phyloP scores from a whole-genome alignment of 768 basidiomycete species.

The Leccinum uliginosum region DNA sequence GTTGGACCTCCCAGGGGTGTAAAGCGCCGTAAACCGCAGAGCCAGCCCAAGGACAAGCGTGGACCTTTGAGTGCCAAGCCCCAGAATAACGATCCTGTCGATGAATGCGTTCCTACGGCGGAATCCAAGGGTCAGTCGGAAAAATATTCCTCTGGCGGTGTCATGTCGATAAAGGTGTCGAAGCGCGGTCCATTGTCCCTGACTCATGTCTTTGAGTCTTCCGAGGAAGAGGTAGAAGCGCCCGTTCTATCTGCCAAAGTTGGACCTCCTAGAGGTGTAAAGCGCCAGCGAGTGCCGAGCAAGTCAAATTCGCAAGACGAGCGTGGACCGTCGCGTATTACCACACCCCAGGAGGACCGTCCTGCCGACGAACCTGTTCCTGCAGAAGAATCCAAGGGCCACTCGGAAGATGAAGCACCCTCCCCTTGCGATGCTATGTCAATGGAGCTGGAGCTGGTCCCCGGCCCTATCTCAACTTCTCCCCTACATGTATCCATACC shows the following conservation, averaged over 20 bases:
- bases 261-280: neutral
- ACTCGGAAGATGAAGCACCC: neutral
- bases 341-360: neutral
- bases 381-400: neutral
- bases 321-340: neutral
- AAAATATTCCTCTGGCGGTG: neutral
- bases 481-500: conserved; percentile 9
- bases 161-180: neutral
- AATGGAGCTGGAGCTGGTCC: neutral
- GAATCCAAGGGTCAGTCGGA: neutral
- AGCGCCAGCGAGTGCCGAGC: neutral
- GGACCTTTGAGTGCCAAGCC: neutral
- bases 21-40: conserved; percentile 7
- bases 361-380: neutral
- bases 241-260: neutral
- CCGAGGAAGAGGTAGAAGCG: neutral
- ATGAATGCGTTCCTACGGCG: neutral
- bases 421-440: neutral
- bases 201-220: neutral
- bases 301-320: neutral
- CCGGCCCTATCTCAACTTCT: neutral
- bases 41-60: neutral
- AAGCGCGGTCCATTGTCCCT: neutral
- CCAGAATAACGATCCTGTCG: neutral
- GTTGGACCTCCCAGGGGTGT: conserved; percentile 26